Conservation (phyloP, 345 rosid species). For the Citrus trifoliata region DNA sequence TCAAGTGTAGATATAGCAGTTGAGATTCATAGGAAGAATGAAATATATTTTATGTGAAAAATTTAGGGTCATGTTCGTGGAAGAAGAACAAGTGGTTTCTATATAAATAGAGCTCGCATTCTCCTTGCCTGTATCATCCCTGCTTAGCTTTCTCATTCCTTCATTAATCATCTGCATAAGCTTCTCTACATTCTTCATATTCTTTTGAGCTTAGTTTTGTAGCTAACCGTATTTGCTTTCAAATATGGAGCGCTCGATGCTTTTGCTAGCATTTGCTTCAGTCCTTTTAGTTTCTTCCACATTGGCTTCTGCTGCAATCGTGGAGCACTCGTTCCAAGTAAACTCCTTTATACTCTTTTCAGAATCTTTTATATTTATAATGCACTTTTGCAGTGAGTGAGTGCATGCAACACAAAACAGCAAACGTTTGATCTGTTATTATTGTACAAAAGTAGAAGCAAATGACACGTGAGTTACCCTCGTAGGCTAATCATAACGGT, state of each 20-base stretch:
- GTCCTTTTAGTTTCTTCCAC: conserved; percentile 38
- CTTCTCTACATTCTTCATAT: background rate
- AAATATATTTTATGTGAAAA: background rate
- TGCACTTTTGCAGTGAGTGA: background rate
- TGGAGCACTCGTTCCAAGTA: conserved; percentile 81
- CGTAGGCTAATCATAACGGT: too few relatives aligned
- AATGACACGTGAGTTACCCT: too few relatives aligned
- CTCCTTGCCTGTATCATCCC: background rate
- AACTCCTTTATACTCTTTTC: background rate
- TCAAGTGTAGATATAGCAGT: background rate
- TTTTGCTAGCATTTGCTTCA: conserved; percentile 24
- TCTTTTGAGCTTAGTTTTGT: background rate
- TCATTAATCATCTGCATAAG: background rate
- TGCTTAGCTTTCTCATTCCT: background rate
- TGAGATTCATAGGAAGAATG: background rate
- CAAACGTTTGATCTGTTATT: too few relatives aligned
- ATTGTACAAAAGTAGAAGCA: too few relatives aligned
- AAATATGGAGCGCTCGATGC: conserved; percentile 23
- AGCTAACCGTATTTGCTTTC: background rate
- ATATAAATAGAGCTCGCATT: conserved; percentile 4
- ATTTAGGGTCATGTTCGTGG: background rate
- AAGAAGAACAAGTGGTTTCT: background rate
- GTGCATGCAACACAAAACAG: background rate
- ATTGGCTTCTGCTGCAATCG: conserved; percentile 56
- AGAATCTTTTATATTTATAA: too few relatives aligned